A percentile compares a stretch with the other conserved stretches of the same genome.
Evolutionary conservation across 2,329 filamentous ascomycete genomes (phyloP).

Genomic region (Zymoseptoria brevis): DNA sequence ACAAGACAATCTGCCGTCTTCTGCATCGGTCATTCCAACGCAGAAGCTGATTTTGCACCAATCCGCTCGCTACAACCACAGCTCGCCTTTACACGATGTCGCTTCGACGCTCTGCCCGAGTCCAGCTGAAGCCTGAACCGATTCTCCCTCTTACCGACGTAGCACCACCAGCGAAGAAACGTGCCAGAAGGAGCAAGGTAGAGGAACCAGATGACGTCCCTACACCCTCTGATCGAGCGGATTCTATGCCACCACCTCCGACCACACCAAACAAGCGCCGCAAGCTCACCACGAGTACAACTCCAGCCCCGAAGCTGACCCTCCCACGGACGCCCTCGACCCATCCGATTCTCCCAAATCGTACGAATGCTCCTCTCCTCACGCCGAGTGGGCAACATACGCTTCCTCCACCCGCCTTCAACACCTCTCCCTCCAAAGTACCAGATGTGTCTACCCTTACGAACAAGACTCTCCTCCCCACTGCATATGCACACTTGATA

Average conservation of each 20-base stretch:
- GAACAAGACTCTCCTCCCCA: constrained; percentile 58
- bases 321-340: constrained; percentile 15
- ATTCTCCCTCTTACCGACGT: background rate
- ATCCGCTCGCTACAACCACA: background rate
- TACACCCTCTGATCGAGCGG: background rate
- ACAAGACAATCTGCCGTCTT: background rate
- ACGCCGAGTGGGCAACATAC: constrained; percentile 57
- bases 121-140: constrained; percentile 21
- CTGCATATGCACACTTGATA: constrained; percentile 68
- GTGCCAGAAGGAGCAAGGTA: constrained; percentile 10
- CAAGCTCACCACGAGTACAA: constrained; percentile 22
- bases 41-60: background rate
- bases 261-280: constrained; percentile 24
- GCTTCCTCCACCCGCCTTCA: constrained; percentile 46
- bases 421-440: constrained; percentile 32
- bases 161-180: constrained; percentile 20
- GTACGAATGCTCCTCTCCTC: constrained; percentile 62
- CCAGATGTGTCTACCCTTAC: constrained; percentile 32
- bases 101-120: constrained; percentile 45
- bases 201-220: background rate
- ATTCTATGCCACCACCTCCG: constrained; percentile 29
- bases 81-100: constrained; percentile 37
- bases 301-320: constrained; percentile 13
- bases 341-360: constrained; percentile 55
- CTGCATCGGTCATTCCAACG: background rate